Conservation (phyloP, 306 rosid genomes). For the Acmispon strigosus region DNA sequence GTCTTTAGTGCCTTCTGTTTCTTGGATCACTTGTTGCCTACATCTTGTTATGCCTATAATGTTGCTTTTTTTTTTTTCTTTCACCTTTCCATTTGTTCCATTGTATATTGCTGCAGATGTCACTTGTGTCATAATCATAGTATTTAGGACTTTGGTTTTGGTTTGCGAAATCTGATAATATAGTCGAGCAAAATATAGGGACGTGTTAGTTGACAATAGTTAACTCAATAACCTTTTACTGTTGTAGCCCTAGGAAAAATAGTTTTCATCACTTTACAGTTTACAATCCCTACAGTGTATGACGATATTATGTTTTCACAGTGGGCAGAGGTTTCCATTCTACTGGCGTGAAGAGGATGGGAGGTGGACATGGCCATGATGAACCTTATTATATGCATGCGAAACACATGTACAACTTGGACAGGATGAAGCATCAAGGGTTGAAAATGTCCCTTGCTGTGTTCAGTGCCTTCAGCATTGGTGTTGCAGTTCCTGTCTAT, state of each 20-base stretch:
- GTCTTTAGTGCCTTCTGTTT: not conserved
- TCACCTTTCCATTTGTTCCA: not conserved
- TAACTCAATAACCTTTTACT: not conserved
- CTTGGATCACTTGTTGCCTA: not conserved
- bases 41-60: not conserved
- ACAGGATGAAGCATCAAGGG: conserved; percentile 17
- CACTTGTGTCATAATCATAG: not conserved
- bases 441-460: conserved; percentile 34
- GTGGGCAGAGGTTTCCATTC: conserved; percentile 42
- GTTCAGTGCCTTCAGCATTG: conserved; percentile 30
- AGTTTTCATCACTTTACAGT: not conserved
- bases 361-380: conserved; percentile 43
- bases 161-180: not conserved
- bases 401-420: conserved; percentile 52
- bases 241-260: not conserved
- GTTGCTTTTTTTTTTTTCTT: not conserved
- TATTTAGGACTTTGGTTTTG: not conserved
- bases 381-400: conserved; percentile 42
- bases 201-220: not conserved
- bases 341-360: conserved; percentile 46
- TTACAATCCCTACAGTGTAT: not conserved
- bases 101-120: not conserved
- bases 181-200: not conserved
- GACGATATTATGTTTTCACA: conserved; percentile 21
- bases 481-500: conserved; percentile 25